A percentile compares a stretch with the other conserved stretches of the same genome.
Evolutionary conservation across 306 rosid genomes (phyloP).

Genomic region (Rubus parviflorus): DNA sequence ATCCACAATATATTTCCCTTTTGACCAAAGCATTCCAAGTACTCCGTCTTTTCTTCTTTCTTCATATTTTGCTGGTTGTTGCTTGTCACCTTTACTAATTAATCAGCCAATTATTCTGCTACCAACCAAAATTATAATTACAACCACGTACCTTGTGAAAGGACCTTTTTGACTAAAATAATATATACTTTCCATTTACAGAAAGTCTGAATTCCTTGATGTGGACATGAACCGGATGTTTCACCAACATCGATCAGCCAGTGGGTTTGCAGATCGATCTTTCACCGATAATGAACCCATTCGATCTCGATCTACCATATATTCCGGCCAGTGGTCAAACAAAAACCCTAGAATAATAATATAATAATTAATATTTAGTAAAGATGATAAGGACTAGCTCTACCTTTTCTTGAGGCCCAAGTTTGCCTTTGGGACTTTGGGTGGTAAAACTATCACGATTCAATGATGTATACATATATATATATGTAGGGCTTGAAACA

Average conservation of each 20-base stretch:
- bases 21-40: background rate
- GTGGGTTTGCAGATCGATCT: constrained; percentile 18
- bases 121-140: background rate
- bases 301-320: background rate
- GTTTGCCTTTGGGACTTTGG: constrained; percentile 12
- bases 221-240: constrained; percentile 29
- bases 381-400: background rate
- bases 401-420: constrained; percentile 11
- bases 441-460: background rate
- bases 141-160: background rate
- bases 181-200: constrained; percentile 12
- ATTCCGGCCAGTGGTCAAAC: background rate
- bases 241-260: constrained; percentile 16
- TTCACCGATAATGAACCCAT: constrained; percentile 25
- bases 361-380: background rate
- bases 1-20: background rate
- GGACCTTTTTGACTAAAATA: background rate
- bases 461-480: background rate
- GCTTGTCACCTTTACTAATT: constrained; percentile 28
- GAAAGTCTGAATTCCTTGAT: constrained; percentile 14
- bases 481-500: background rate
- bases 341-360: background rate
- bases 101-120: constrained; percentile 37
- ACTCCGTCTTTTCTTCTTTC: background rate
- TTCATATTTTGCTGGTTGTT: constrained; percentile 6